Base-by-base conservation (phyloP, 805 yeast species). In the Yarrowia osloensis region DNA sequence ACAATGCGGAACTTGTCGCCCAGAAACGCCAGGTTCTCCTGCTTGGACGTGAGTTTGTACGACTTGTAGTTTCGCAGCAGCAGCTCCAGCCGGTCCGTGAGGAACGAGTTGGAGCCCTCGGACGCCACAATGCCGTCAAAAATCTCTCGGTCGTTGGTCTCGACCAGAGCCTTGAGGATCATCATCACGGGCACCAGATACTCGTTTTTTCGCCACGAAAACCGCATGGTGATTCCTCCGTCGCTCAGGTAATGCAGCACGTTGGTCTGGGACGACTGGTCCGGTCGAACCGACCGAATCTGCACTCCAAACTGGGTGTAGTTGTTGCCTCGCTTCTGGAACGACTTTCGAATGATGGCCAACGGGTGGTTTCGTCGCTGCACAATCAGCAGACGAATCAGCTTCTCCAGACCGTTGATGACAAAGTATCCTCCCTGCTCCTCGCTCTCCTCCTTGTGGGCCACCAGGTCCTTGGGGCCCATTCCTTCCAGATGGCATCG, bases 291-390 rank as follows among this genome's bases (percentile, higher is more conserved):
- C 69, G 89, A 86, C 80, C 99, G 86, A 69, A 95, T 89, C 81
- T 93, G 98, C 69, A 95, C 86, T 87, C 99, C 99, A 72, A 79
- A 95, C 69, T 87, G 86, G 46, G 97, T 82, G 79, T 95, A 95
- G 8, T 91, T 79, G 7, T 94, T 89, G 74, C 99, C 99, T 84
- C 99, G 88, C 80, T 92, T 92, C 62, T 88, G 88, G 75, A 94
- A 95, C 12, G 97, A 90, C 37, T 97, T 96, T 81, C 99, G 91
- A 68, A 92, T 88, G 73, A 95, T 86, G 13, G 98, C 98, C 97
- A 95, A 91, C 26, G 98, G 97, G 76, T 93, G 98, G 77, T 95
- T 95, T 79, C 99, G 86, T 78, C 98, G 88, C 80, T 94, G 99
- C 21, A 95, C 98, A 81, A 95, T 91, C 77, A 95, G 86, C 98